Evolutionary conservation across 495 filamentous ascomycete genomes (phyloP).

Genomic region (Neurospora intermedia): DNA sequence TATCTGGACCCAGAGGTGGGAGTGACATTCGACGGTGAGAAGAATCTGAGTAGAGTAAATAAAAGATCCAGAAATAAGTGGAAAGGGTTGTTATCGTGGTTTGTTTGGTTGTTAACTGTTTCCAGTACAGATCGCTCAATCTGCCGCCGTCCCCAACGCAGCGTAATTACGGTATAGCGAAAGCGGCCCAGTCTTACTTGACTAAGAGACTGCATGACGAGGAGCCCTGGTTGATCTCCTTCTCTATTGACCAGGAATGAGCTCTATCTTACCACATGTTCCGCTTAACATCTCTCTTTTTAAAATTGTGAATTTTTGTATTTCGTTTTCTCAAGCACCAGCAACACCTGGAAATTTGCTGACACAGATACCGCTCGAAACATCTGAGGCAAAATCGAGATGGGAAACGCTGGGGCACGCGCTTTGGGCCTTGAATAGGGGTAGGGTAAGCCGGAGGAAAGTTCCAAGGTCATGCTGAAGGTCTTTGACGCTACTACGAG

Average conservation of each 20-base stretch:
- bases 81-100: not conserved
- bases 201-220: conserved; percentile 27
- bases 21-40: not conserved
- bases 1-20: not conserved
- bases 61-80: not conserved
- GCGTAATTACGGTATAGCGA: conserved; percentile 27
- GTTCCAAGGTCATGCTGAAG: conserved; percentile 24
- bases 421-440: conserved; percentile 27
- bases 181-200: conserved; percentile 30
- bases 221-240: conserved; percentile 26
- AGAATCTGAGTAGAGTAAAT: not conserved
- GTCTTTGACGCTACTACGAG: conserved; percentile 27
- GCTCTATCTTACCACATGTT: not conserved
- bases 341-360: not conserved
- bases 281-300: not conserved
- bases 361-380: not conserved
- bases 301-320: too few relatives aligned
- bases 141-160: conserved; percentile 18
- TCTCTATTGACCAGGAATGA: conserved; percentile 20
- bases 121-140: not conserved
- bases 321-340: not conserved
- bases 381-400: conserved; percentile 36
- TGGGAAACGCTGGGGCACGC: conserved; percentile 32
- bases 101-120: not conserved
- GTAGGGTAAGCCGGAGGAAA: conserved; percentile 22